Base-by-base conservation (phyloP, 2,329 filamentous ascomycete genomes). In the Neoascochyta sp. region DNA sequence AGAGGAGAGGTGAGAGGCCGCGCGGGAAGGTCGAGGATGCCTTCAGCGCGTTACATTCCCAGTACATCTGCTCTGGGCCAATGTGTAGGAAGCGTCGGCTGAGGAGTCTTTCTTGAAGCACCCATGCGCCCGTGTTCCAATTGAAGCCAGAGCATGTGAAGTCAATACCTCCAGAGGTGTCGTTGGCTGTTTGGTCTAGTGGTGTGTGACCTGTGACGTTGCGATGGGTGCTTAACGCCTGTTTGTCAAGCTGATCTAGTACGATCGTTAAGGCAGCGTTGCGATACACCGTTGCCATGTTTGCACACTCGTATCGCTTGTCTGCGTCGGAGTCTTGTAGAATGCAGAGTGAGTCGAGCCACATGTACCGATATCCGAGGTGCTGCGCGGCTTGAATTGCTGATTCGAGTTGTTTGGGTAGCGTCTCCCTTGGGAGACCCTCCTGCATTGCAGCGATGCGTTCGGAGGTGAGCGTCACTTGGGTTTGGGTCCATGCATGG, bases 11-110 rank as follows among this genome's bases (percentile, higher is more conserved):
- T 7, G 57, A 47, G 4, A 62, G 39, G 1, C 59, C 59, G 7
- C 36, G 47, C 4, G 59, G 59, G 41, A 62, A 61, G 4, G 55
- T 62, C 25, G 60, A 53, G 4, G 52, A 58, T 5, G 59, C 59
- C 34, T 62, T 63, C 32, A 62, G 54, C 7, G 45, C 39, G 37
- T 56, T 57, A 34, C 60, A 64, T 24, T 63, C 57, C 60, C 60
- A 64, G 41, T 62, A 59, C 37, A 61, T 41, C 27, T 64, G 59
- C 30, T 51, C 47, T 24, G 44, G 43, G 19, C 55, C 50, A 8
- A 60, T 36, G 17, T 59, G 52, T 10, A 64, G 44, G 33, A 60
- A 45, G 9, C 60, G 49, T 9, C 43, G 50, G 14, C 56, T 58
- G 10, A 64, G 59, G 1, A 63, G 48, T 7, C 57, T 52, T 27